Conservation (phyloP, 495 filamentous ascomycete genomes). For the Oidiodendron maius region DNA sequence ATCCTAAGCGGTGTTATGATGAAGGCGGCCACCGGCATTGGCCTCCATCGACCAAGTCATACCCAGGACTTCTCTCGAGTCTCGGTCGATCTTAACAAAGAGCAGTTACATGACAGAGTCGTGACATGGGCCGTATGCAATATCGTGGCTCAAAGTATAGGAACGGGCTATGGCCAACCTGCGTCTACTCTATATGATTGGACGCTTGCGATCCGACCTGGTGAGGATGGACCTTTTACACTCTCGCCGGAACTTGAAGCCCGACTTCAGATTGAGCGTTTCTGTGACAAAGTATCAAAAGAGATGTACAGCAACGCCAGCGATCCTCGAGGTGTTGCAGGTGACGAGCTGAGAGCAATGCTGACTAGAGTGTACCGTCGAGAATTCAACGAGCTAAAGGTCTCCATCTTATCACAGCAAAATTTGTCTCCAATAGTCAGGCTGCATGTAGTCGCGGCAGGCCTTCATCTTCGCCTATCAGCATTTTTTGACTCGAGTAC, state of each 20-base stretch:
- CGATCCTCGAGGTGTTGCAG: slow-evolving; percentile 67
- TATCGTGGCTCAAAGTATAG: slow-evolving; percentile 85
- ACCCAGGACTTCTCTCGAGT: slow-evolving; percentile 86
- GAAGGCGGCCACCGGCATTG: slow-evolving; percentile 86
- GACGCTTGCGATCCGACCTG: slow-evolving; percentile 62
- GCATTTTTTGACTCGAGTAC: slow-evolving; percentile 83
- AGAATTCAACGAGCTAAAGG: slow-evolving; percentile 49
- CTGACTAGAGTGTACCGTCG: slow-evolving; percentile 55
- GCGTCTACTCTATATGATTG: slow-evolving; percentile 86
- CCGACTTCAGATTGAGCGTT: slow-evolving; percentile 72
- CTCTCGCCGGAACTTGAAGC: slow-evolving; percentile 61
- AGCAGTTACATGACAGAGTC: slow-evolving; percentile 79
- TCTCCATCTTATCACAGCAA: slow-evolving; percentile 43
- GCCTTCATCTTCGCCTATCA: slow-evolving; percentile 76
- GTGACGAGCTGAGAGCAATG: slow-evolving; percentile 62
- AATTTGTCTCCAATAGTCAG: slow-evolving; percentile 53
- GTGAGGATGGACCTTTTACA: slow-evolving; percentile 57
- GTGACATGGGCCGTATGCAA: slow-evolving; percentile 91
- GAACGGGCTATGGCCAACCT: slow-evolving; percentile 87
- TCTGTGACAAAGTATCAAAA: slow-evolving; percentile 81
- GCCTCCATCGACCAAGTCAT: slow-evolving; percentile 83
- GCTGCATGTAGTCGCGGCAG: slow-evolving; percentile 72
- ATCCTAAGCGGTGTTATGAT: slow-evolving; percentile 89
- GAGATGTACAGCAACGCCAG: slow-evolving; percentile 75
- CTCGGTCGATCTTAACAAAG: slow-evolving; percentile 73